Evolutionary conservation across 1,284 basidiomycete genomes (phyloP).

Genomic region (Abortiporus biennis): DNA sequence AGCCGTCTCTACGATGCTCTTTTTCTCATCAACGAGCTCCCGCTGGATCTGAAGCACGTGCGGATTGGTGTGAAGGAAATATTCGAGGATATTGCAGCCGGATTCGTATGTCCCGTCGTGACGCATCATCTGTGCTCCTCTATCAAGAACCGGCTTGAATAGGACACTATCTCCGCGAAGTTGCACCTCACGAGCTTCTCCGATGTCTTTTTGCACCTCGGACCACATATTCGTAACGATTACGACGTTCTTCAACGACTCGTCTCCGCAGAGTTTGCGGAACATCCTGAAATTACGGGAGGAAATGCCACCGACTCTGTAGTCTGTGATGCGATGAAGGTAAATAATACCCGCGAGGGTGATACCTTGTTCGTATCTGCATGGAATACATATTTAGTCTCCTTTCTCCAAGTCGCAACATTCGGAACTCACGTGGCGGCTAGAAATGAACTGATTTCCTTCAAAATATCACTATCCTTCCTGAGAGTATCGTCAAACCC

Average conservation of each 20-base stretch:
- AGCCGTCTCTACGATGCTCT: slow-evolving; percentile 8
- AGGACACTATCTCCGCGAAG: slow-evolving; percentile 8
- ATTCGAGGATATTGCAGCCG: slow-evolving; percentile 4
- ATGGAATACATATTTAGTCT: neutral
- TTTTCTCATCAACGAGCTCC: slow-evolving; percentile 10
- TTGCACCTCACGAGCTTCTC: slow-evolving; percentile 9
- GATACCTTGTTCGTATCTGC: slow-evolving; percentile 30
- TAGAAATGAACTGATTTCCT: slow-evolving; percentile 11
- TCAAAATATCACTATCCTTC: slow-evolving; percentile 15
- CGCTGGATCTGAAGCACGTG: slow-evolving; percentile 9
- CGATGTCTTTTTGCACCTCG: slow-evolving; percentile 22
- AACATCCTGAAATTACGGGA: slow-evolving; percentile 44
- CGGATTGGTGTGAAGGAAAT: slow-evolving; percentile 3
- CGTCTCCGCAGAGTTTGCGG: slow-evolving; percentile 41
- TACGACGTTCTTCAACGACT: slow-evolving; percentile 37
- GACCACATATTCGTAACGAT: slow-evolving; percentile 50
- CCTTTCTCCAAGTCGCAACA: slow-evolving; percentile 13
- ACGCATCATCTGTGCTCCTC: slow-evolving; percentile 9
- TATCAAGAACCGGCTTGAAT: slow-evolving; percentile 10
- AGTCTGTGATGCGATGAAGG: slow-evolving; percentile 47
- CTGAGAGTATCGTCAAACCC: no score
- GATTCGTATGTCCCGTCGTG: slow-evolving; percentile 7
- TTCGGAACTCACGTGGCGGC: slow-evolving; percentile 9
- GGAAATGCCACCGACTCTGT: slow-evolving; percentile 42
- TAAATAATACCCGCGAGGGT: slow-evolving; percentile 44